Evolutionary conservation across 2,329 filamentous ascomycete genomes (phyloP), one percentile per base, ranked within the genome.

Genomic region (Chaetomiaceae sp.): DNA sequence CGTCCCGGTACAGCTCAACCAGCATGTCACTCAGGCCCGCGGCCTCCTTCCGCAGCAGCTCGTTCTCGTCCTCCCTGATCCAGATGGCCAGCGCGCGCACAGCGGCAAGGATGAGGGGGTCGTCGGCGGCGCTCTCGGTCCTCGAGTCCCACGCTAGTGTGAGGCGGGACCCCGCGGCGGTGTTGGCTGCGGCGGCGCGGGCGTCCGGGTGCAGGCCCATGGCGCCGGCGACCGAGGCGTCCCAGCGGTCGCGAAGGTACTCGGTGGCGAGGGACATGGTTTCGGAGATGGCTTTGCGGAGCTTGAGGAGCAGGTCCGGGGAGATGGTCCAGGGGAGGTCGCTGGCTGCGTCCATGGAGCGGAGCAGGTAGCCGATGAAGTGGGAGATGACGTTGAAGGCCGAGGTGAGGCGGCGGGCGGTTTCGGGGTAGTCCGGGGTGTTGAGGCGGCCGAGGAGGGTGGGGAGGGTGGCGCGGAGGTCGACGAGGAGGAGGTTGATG

Each of bases 201-300:
- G 81, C 80, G 9, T 78, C 75, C 1, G 77, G 78, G 61, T 86
- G 80, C 6, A 86, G 65, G 2, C 82, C 82, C 65, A 78, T 75
- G 6, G 80, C 79, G 10, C 82, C 84, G 3, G 82, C 78, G n/a
- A 80, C 71, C 2, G 80, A 78, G 4, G 80, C 81, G 62, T 88
- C 85, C 81, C 82, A 87, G n/a, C 84, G 72, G 62, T 88, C 85
- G 36, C 84, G 78, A 1, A 88, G 73, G 64, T 83, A 85, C 67
- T 87, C 85, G 54, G 84, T 76, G 0, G 78, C 76, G 1, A 84
- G 67, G 0, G 81, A 81, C 63, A 87, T 75, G 3, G 84, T 82
- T 62, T 88, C 85, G 1, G 78, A 74, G 46, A 87, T 76, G 49
- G 76, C 72, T 45, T 75, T 80, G 34, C 82, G 76, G 5, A 87